Base-by-base conservation (phyloP, 2,329 filamentous ascomycete species). In the Paraphoma chrysanthemicola region DNA sequence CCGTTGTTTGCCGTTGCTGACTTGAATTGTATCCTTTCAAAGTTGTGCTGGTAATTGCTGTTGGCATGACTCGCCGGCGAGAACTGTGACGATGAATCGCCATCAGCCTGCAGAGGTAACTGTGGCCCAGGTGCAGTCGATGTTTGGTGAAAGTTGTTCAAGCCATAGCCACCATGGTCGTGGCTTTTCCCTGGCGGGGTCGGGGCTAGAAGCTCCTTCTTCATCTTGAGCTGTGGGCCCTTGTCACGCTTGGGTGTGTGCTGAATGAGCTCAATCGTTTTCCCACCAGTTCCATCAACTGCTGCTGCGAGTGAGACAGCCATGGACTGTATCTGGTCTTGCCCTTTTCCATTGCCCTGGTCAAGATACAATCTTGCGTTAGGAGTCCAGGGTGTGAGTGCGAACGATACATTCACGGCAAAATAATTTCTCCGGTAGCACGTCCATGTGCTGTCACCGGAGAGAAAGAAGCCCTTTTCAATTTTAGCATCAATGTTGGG, bases 401-500 rank as follows among this genome's bases (percentile, higher is more conserved):
- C 85, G 77, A 89, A 97, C 3, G 90, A 91, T 74, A 91, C 94
- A 49, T 89, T 86, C 51, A 95, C 92, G 0, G 91, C 89, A 73
- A 97, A 95, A 77, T 97, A 97, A 74, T 97, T 97, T 43, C 93
- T 85, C 33, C 93, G 85, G 73, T 97, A 97, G 78, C 93, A 96
- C 0, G 93, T 97, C 92, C 92, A 97, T 67, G 93, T 91, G 16
- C 86, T 83, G 53, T 96, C 93, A 3, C 85, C 85, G 36, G 80
- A 80, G 48, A 88, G 81, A 73, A 97, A 96, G 78, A 96, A 96
- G 0, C 93, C 93, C 68, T 96, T 96, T 74, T 96, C 91, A 57
- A 96, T 92, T 67, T 87, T 89, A 36, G 91, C 91, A 30, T 88
- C 83, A 61, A 97, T 91, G 12, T 91, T 89, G 17, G 90, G 84